Percentiles rank a stretch among this genome's conserved stretches.
Evolutionary conservation across 2,329 filamentous ascomycete genomes (phyloP).

Genomic region (Talaromyces sp.): DNA sequence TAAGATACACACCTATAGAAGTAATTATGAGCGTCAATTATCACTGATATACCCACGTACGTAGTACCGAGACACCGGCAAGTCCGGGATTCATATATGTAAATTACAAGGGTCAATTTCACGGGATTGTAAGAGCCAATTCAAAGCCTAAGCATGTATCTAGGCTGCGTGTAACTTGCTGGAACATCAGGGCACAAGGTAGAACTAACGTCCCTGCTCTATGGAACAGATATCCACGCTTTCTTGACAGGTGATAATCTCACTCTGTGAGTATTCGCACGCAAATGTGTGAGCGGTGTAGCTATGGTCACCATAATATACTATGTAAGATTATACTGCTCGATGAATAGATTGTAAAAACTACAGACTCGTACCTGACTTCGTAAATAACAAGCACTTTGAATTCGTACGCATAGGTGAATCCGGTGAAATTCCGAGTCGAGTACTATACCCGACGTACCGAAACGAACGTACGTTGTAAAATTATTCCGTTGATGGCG

Average conservation of each 20-base stretch:
- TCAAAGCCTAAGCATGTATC: neutral
- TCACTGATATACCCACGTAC: neutral
- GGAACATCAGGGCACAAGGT: neutral
- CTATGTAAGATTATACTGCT: neutral
- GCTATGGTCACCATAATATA: neutral
- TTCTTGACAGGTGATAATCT: neutral
- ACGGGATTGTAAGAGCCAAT: neutral
- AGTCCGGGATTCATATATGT: neutral
- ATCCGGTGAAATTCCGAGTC: neutral
- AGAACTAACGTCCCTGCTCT: neutral
- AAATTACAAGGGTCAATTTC: neutral
- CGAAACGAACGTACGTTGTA: neutral
- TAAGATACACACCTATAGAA: neutral
- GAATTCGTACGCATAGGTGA: neutral
- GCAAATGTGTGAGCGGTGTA: neutral
- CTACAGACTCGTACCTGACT: neutral
- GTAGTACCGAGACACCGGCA: neutral
- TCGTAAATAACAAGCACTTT: neutral
- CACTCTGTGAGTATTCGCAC: neutral
- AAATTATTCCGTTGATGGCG: neutral
- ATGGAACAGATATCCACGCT: neutral
- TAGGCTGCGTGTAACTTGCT: neutral
- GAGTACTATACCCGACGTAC: neutral
- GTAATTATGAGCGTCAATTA: neutral
- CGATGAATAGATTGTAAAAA: neutral